Percentiles rank a stretch among this genome's conserved stretches.
These are phyloP conservation scores for Globisporangium paddicum DNA, from an alignment of 352 stramenopile species.

Conservation along the genomic window DNA sequence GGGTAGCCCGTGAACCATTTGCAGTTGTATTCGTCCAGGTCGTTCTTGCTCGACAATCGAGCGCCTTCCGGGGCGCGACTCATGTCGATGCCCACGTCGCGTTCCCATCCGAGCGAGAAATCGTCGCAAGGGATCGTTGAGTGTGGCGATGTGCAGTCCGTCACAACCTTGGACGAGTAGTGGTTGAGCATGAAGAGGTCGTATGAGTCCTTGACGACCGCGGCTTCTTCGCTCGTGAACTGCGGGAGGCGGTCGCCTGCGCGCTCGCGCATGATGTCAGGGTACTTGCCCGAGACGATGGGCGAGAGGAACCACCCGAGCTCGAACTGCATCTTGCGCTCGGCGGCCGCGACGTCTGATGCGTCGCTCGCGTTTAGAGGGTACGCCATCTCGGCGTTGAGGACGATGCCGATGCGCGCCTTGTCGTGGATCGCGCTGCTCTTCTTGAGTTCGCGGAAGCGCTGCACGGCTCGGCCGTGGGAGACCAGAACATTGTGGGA, in stretches of 20 bases:
- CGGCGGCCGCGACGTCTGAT: conserved; percentile 51
- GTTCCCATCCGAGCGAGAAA: conserved; percentile 31
- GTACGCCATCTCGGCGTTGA: conserved; percentile 76
- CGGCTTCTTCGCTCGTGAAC: conserved; percentile 80
- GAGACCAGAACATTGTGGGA: conserved; percentile 91
- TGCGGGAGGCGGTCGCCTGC: conserved; percentile 71
- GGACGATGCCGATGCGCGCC: conserved; percentile 90
- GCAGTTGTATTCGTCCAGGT: conserved; percentile 25
- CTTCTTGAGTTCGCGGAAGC: conserved; percentile 82
- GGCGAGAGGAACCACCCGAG: conserved; percentile 93
- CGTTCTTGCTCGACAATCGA: conserved; percentile 30
- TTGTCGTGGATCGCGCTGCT: conserved; percentile 19
- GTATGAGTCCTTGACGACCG: conserved; percentile 54
- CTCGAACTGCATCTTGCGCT: conserved; percentile 87
- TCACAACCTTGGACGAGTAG: conserved; percentile 76
- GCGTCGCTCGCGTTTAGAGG: conserved; percentile 64
- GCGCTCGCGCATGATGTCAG: conserved; percentile 82
- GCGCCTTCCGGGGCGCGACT: conserved; percentile 51
- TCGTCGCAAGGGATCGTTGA: conserved; percentile 31
- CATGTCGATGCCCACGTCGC: conserved; percentile 44
- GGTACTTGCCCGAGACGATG: conserved; percentile 90
- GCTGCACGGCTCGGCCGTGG: conserved; percentile 80
- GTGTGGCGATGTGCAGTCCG: conserved; percentile 35
- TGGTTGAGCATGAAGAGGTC: conserved; percentile 94
- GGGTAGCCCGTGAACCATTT: conserved; percentile 41